Base-by-base conservation (phyloP, 768 basidiomycete species). In the Podaxis mareebaensis region DNA sequence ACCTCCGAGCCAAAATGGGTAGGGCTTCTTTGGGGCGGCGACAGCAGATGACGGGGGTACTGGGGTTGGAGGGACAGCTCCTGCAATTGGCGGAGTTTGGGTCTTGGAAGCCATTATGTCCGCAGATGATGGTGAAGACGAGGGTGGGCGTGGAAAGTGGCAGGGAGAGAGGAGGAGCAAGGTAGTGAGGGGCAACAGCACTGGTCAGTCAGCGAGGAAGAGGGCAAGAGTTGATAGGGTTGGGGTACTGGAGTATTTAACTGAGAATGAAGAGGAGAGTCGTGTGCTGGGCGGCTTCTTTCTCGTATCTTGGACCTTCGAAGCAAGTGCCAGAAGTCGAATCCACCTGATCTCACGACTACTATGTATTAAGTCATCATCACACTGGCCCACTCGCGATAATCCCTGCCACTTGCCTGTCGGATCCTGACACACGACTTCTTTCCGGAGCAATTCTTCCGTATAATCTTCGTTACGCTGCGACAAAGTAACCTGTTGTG, bases 1-100 rank as follows among this genome's bases (percentile, higher is more conserved):
- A 84, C 92, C 92, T 72, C 92, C 92, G 7, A 94, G 81, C 84
- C 90, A 94, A 78, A 93, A 92, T 11, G 92, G 92, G 74, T 94
- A 91, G 15, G 91, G 91, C 74, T 86, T 74, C 77, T 80, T 80
- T 40, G 69, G 66, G 11, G 75, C 17, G 4, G 60, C 24, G 20
- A 38, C 26, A 33, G 24, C 36, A 7, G 55, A 48, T 15, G 54
- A 52, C 8, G 61, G 36, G 22, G 61, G 55, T 6, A 30, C 54
- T 39, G 53, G 49, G 7, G 59, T 39, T 2, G 59, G 51, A 22
- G 59, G 33, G 10, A 60, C 51, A 6, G 49, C 55, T 15, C 54
- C 61, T 3, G 44, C 42, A 20, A 60, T 39, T 53, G 52, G 40
- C 4, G 60, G 52, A 42, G 48, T 38, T 33, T 61, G 60, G 4